Percentiles rank a stretch among this genome's conserved stretches.
Evolutionary conservation across 2,329 filamentous ascomycete genomes (phyloP).

Genomic region (Claviceps pusilla): DNA sequence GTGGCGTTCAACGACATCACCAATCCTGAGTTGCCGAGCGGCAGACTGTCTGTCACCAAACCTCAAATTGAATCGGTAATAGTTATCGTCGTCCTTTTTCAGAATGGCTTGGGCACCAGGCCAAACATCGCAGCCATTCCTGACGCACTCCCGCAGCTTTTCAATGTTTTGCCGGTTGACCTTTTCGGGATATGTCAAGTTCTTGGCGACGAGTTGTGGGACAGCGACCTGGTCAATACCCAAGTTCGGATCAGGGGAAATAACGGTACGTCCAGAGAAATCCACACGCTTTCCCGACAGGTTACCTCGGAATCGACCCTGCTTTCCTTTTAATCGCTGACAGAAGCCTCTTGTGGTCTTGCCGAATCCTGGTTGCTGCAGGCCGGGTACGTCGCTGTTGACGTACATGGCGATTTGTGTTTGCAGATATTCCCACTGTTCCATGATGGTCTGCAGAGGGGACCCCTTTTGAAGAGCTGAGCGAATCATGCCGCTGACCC

Average conservation of each 20-base stretch:
- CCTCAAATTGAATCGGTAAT: slow-evolving; percentile 14
- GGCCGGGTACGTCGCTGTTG: slow-evolving; percentile 85
- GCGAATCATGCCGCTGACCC: slow-evolving; percentile 76
- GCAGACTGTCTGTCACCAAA: slow-evolving; percentile 21
- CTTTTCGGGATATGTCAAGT: slow-evolving; percentile 85
- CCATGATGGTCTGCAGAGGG: slow-evolving; percentile 79
- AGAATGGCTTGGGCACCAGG: slow-evolving; percentile 76
- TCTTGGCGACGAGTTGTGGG: slow-evolving; percentile 82
- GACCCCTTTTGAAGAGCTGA: slow-evolving; percentile 72
- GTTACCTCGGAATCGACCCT: slow-evolving; percentile 92
- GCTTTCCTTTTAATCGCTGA: slow-evolving; percentile 90
- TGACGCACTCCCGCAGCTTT: slow-evolving; percentile 60
- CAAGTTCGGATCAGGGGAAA: slow-evolving; percentile 90
- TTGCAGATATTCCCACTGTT: slow-evolving; percentile 96
- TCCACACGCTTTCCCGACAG: slow-evolving; percentile 96
- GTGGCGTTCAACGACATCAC: slow-evolving; percentile 87
- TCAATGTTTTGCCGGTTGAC: slow-evolving; percentile 74
- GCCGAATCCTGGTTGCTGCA: slow-evolving; percentile 75
- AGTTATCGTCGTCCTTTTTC: slow-evolving; percentile 51
- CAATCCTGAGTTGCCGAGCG: slow-evolving; percentile 62
- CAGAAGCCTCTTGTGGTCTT: slow-evolving; percentile 89
- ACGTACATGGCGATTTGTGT: slow-evolving; percentile 95
- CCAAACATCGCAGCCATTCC: slow-evolving; percentile 63
- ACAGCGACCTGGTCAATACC: slow-evolving; percentile 89
- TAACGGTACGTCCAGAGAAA: slow-evolving; percentile 93